A percentile compares a stretch with the other conserved stretches of the same genome.
phyloP scores from a whole-genome alignment of 2,329 filamentous ascomycete genomes.

The Aspergillus brasiliensis region DNA sequence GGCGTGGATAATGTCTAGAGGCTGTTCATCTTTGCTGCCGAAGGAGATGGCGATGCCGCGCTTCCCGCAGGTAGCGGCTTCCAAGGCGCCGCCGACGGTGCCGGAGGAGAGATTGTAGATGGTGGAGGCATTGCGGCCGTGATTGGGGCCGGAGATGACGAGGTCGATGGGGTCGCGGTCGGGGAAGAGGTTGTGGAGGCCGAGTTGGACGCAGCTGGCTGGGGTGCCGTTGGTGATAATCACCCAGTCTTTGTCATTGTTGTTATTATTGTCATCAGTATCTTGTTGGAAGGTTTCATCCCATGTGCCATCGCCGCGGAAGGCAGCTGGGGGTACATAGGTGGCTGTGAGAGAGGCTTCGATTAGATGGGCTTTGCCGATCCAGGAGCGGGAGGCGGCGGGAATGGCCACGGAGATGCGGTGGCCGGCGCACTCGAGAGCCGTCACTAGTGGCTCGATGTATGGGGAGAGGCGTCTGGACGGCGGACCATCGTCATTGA shows the following conservation, averaged over 20 bases:
- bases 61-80: slow-evolving; percentile 69
- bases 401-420: slow-evolving; percentile 84
- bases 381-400: slow-evolving; percentile 87
- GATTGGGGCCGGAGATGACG: slow-evolving; percentile 76
- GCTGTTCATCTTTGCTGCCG: slow-evolving; percentile 78
- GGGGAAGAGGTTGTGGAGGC: slow-evolving; percentile 72
- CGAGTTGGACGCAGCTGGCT: slow-evolving; percentile 75
- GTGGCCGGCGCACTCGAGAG: slow-evolving; percentile 72
- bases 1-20: slow-evolving; percentile 71
- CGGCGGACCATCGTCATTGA: slow-evolving; percentile 76
- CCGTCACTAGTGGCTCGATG: slow-evolving; percentile 68
- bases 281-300: slow-evolving; percentile 34
- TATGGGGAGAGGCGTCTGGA: slow-evolving; percentile 73
- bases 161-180: slow-evolving; percentile 69
- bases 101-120: slow-evolving; percentile 75
- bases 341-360: slow-evolving; percentile 77
- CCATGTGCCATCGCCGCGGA: slow-evolving; percentile 60
- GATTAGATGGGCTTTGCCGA: slow-evolving; percentile 93
- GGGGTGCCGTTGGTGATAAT: slow-evolving; percentile 75
- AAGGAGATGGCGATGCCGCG: slow-evolving; percentile 78
- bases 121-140: slow-evolving; percentile 75
- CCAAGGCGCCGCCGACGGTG: slow-evolving; percentile 73
- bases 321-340: slow-evolving; percentile 69
- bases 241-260: slow-evolving; percentile 58
- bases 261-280: background rate